phyloP scores from a whole-genome alignment of 78 protist genomes.

The Chrysochromulina tobinii region DNA sequence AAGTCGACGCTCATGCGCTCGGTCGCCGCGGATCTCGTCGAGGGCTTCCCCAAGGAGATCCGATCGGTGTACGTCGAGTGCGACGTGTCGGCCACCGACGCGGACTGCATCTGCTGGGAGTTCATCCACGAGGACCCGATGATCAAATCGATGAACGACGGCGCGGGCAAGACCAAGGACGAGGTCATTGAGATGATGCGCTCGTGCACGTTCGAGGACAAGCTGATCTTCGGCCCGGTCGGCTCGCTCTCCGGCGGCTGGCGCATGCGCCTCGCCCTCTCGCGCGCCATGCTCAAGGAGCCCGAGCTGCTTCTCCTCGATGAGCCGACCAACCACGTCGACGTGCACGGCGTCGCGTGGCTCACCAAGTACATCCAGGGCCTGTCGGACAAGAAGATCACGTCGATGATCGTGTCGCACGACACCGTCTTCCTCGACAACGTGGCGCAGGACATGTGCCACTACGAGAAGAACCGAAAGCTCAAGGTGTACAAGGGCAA shows the following conservation, averaged over 20 bases:
- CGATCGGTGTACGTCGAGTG: conserved; percentile 71
- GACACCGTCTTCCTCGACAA: conserved; percentile 71
- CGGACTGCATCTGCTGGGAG: conserved; percentile 32
- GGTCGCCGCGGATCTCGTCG: conserved; percentile 43
- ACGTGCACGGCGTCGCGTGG: conserved; percentile 47
- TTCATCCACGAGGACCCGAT: conserved; percentile 46
- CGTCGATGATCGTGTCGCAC: conserved; percentile 72
- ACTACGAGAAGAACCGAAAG: conserved; percentile 54
- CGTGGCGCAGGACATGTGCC: conserved; percentile 64
- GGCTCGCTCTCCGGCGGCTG: conserved; percentile 88
- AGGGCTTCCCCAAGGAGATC: conserved; percentile 65
- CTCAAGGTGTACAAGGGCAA: conserved; percentile 65
- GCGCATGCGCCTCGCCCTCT: conserved; percentile 63
- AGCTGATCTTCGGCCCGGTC: conserved; percentile 45
- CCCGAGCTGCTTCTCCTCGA: conserved; percentile 80
- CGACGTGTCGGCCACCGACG: conserved; percentile 70
- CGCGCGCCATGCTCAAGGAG: conserved; percentile 53
- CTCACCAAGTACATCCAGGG: conserved; percentile 58
- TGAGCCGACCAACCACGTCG: conserved; percentile 95
- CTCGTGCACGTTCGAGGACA: conserved; percentile 50
- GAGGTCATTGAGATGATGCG: conserved; percentile 64
- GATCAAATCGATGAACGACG: no score
- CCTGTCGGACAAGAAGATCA: conserved; percentile 20
- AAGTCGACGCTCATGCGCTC: conserved; percentile 60
- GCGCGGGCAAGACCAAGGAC: conserved; percentile 43